These are phyloP conservation scores for Fusarium chaquense DNA, from an alignment of 2,329 filamentous ascomycete genomes.

Conservation along the genomic window DNA sequence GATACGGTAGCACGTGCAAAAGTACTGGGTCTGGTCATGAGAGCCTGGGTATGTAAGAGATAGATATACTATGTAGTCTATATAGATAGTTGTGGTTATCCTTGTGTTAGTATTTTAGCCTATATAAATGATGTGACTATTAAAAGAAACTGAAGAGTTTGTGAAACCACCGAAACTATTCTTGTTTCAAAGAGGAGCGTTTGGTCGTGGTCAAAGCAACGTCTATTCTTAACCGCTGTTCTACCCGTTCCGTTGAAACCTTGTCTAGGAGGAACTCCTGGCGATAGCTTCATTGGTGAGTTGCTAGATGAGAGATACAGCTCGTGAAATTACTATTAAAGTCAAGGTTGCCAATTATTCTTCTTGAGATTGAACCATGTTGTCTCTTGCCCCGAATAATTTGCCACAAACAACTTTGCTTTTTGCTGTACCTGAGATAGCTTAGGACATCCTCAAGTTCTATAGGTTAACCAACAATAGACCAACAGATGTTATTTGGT, in stretches of 20 bases:
- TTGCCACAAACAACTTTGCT: neutral
- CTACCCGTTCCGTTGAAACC: conserved; percentile 15
- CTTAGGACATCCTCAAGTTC: neutral
- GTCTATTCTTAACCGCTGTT: conserved; percentile 9
- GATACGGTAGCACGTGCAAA: conserved; percentile 24
- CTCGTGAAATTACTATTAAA: neutral
- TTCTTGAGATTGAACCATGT: neutral
- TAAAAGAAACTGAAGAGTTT: conserved; percentile 1
- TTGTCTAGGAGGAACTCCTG: neutral
- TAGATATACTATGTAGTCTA: neutral
- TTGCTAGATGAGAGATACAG: neutral
- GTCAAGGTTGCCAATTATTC: neutral
- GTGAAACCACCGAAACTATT: conserved; percentile 6
- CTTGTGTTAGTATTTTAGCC: neutral
- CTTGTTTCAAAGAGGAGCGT: conserved; percentile 10
- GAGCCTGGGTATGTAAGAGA: neutral
- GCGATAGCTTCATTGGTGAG: neutral
- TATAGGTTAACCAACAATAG: neutral
- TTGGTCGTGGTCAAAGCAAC: neutral
- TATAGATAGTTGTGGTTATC: neutral
- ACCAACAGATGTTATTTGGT: neutral
- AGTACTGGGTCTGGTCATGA: neutral
- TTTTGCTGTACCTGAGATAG: neutral
- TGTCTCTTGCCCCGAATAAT: neutral
- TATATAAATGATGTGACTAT: neutral